phyloP scores from a whole-genome alignment of 768 basidiomycete genomes.

The Rhodocollybia butyracea region DNA sequence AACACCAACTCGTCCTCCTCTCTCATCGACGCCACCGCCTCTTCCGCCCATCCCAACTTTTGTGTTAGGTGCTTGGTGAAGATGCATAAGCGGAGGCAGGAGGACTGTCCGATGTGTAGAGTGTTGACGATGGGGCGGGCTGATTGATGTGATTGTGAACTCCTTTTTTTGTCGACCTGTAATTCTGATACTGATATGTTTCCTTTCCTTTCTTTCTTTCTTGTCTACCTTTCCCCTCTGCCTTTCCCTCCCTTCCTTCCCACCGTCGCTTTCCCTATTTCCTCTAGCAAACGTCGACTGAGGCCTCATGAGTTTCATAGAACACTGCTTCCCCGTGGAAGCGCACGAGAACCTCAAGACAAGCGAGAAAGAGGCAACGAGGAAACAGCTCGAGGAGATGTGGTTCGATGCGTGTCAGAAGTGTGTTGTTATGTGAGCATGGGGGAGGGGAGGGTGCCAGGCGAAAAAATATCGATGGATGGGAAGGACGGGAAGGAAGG shows the following conservation, averaged over 20 bases:
- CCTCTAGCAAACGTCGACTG: slow-evolving; percentile 71
- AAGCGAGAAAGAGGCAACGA: slow-evolving; percentile 71
- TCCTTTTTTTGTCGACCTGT: not conserved
- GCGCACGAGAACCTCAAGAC: slow-evolving; percentile 67
- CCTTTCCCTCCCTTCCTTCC: no score
- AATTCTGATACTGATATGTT: no score
- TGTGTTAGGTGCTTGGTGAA: slow-evolving; percentile 83
- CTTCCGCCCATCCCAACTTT: slow-evolving; percentile 52
- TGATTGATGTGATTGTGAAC: slow-evolving; percentile 57
- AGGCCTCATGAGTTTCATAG: slow-evolving; percentile 81
- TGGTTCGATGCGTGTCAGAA: slow-evolving; percentile 48
- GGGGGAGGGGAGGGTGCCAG: no score
- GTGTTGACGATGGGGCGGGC: slow-evolving; percentile 74
- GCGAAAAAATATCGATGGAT: no score
- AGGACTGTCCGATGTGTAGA: slow-evolving; percentile 83
- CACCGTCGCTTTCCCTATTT: no score
- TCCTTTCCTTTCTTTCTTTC: not conserved
- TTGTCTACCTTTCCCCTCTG: not conserved
- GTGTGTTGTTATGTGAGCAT: slow-evolving; percentile 45
- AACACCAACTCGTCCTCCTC: no score
- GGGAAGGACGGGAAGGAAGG: no score
- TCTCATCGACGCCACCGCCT: no score
- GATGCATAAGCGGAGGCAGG: slow-evolving; percentile 80
- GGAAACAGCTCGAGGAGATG: slow-evolving; percentile 65
- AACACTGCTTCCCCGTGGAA: slow-evolving; percentile 90